phyloP scores from a whole-genome alignment of 805 yeast species.

The Candida succiphila region DNA sequence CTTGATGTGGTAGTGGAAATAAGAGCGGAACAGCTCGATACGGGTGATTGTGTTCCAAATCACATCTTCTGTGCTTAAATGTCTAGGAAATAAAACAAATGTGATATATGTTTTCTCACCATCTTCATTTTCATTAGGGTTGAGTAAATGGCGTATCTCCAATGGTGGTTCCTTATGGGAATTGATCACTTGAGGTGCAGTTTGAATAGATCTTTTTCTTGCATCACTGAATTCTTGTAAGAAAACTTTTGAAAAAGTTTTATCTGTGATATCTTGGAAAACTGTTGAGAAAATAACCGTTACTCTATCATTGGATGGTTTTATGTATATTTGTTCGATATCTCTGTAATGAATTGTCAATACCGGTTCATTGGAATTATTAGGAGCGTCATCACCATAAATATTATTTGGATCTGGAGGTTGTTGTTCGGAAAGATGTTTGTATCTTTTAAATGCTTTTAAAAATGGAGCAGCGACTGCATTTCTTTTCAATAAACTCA shows the following conservation, averaged over 20 bases:
- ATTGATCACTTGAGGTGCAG: slow-evolving; percentile 95
- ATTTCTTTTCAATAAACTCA: slow-evolving; percentile 74
- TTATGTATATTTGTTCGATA: slow-evolving; percentile 81
- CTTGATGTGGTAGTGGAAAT: slow-evolving; percentile 97
- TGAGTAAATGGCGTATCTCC: slow-evolving; percentile 48
- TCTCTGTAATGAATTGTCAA: slow-evolving; percentile 80
- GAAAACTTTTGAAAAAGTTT: slow-evolving; percentile 79
- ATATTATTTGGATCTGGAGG: slow-evolving; percentile 29
- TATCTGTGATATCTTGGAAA: slow-evolving; percentile 95
- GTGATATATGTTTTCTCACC: slow-evolving; percentile 38
- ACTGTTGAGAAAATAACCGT: slow-evolving; percentile 93
- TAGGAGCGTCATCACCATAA: slow-evolving; percentile 28
- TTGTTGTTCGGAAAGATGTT: slow-evolving; percentile 40
- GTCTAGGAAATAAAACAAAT: slow-evolving; percentile 76
- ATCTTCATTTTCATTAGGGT: slow-evolving; percentile 25
- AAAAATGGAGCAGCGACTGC: slow-evolving; percentile 91
- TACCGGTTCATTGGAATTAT: slow-evolving; percentile 41
- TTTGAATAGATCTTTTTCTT: slow-evolving; percentile 88
- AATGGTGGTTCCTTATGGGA: slow-evolving; percentile 89
- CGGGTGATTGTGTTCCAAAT: slow-evolving; percentile 86
- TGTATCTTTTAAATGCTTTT: slow-evolving; percentile 73
- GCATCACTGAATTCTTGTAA: slow-evolving; percentile 94
- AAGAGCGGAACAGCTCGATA: slow-evolving; percentile 86
- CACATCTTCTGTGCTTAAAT: slow-evolving; percentile 45
- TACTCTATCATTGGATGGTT: slow-evolving; percentile 91